Evolutionary conservation across 306 rosid genomes (phyloP).

Genomic region (Lathyrus oleraceus): DNA sequence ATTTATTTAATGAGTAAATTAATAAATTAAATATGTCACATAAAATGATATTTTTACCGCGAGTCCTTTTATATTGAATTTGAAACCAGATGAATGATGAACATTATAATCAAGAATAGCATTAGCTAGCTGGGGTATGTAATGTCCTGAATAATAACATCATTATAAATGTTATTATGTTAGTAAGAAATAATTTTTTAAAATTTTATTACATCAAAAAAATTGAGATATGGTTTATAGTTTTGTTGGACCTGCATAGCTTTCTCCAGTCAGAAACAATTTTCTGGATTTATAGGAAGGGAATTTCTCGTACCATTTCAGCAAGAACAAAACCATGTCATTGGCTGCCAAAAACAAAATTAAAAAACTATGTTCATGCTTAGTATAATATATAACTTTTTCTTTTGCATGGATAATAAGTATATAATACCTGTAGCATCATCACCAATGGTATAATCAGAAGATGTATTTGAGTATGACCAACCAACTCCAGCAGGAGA

Average conservation of each 20-base stretch:
- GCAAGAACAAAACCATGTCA: slow-evolving; percentile 71
- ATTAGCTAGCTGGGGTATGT: slow-evolving; percentile 77
- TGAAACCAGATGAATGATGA: slow-evolving; percentile 62
- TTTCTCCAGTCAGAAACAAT: slow-evolving; percentile 86
- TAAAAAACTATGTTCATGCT: background rate
- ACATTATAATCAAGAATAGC: slow-evolving; percentile 68
- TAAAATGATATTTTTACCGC: slow-evolving; percentile 58
- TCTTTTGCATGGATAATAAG: background rate
- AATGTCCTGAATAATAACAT: slow-evolving; percentile 61
- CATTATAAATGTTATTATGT: background rate
- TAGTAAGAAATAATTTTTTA: background rate
- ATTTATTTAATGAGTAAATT: background rate
- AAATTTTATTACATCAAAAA: no score
- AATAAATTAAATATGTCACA: background rate
- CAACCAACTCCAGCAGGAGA: slow-evolving; percentile 98
- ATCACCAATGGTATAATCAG: slow-evolving; percentile 44
- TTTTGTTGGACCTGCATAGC: slow-evolving; percentile 72
- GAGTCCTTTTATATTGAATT: slow-evolving; percentile 86
- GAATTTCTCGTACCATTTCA: slow-evolving; percentile 78
- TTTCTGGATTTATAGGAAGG: slow-evolving; percentile 67
- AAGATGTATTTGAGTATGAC: slow-evolving; percentile 87
- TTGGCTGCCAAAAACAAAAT: slow-evolving; percentile 55
- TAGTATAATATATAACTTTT: background rate
- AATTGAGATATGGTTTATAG: no score
- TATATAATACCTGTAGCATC: background rate